Evolutionary conservation across 768 basidiomycete species (phyloP).

Genomic region (Dacryopinax primogenitus): DNA sequence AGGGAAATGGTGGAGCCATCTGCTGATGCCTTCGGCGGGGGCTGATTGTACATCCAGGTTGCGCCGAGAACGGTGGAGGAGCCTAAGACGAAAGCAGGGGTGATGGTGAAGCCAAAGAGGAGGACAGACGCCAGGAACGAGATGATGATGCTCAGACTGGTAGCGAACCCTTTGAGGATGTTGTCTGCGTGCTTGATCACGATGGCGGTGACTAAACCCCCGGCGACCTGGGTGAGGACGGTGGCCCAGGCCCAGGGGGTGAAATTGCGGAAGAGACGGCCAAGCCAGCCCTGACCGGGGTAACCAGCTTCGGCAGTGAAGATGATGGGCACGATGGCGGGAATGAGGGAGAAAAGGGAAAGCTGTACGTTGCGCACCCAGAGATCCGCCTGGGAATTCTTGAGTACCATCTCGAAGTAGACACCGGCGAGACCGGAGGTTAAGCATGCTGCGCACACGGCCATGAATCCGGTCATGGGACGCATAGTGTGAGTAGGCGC

Average conservation of each 20-base stretch:
- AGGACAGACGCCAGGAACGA: conserved; percentile 86
- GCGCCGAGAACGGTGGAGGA: conserved; percentile 71
- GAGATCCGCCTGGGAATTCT: conserved; percentile 74
- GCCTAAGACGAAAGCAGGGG: conserved; percentile 73
- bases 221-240: conserved; percentile 73
- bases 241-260: conserved; percentile 87
- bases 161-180: conserved; percentile 89
- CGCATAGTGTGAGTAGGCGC: conserved; percentile 48
- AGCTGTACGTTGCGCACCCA: conserved; percentile 97
- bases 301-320: conserved; percentile 27
- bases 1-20: conserved; percentile 4
- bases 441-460: conserved; percentile 82
- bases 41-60: conserved; percentile 87
- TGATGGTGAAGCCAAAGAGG: conserved; percentile 81
- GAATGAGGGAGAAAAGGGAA: conserved; percentile 83
- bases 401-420: conserved; percentile 96
- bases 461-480: conserved; percentile 72
- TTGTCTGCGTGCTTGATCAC: conserved; percentile 93
- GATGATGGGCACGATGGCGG: conserved; percentile 68
- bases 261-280: conserved; percentile 67
- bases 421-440: conserved; percentile 94
- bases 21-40: conserved; percentile 20
- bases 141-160: conserved; percentile 83
- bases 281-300: conserved; percentile 29
- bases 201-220: conserved; percentile 83